These are phyloP conservation scores for Desmodesmus armatus DNA, from an alignment of 139 green algal species.

Conservation along the genomic window DNA sequence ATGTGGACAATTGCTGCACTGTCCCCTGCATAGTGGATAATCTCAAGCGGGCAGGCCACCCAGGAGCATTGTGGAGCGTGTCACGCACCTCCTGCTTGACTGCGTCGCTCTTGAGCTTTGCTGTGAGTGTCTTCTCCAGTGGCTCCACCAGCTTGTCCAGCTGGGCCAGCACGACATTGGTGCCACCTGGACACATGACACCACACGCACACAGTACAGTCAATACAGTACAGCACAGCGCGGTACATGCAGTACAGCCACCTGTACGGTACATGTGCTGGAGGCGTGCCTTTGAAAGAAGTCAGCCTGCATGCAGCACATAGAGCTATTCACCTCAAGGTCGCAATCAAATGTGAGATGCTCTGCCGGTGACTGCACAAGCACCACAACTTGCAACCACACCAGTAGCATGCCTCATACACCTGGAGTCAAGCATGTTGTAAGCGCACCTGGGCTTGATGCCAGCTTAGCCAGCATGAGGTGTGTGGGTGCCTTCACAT, in stretches of 20 bases:
- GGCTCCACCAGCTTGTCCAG: constrained; percentile 84
- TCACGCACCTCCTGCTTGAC: constrained; percentile 95
- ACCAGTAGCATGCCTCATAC: no score
- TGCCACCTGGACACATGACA: constrained; percentile 47
- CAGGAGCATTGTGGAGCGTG: not conserved
- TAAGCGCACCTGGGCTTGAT: constrained; percentile 52
- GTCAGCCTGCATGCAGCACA: no score
- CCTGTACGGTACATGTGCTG: no score
- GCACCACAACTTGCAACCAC: no score
- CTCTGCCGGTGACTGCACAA: no score
- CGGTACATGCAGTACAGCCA: not conserved
- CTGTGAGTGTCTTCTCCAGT: constrained; percentile 92
- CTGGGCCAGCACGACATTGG: not conserved
- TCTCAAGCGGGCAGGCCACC: not conserved
- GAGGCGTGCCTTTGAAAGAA: no score
- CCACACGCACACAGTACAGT: no score
- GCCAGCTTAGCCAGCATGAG: constrained; percentile 84
- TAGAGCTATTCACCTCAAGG: no score
- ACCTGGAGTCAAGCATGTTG: no score
- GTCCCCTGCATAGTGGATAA: no score
- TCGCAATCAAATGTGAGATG: no score
- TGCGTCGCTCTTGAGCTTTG: constrained; percentile 88
- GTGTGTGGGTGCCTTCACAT: constrained; percentile 91
- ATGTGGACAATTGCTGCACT: no score
- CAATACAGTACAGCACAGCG: constrained; percentile 41